These are phyloP conservation scores for Nakaseomyces bracarensis DNA, from an alignment of 1,139 yeast species.

Conservation along the genomic window DNA sequence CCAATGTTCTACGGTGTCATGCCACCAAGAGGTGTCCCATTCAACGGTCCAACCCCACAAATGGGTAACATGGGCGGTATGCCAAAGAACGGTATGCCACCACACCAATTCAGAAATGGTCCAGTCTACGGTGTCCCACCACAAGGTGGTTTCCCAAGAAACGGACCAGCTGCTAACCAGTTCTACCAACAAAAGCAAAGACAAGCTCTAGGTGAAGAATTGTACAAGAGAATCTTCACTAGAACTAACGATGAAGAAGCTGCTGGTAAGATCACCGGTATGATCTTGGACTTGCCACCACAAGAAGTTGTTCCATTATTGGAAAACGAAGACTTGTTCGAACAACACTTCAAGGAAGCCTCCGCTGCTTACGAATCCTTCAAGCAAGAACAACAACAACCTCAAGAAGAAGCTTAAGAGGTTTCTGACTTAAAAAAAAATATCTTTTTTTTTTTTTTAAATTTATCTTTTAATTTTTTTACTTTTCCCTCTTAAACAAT, in stretches of 20 bases:
- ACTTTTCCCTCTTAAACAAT: neutral
- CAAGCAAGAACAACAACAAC: slow-evolving; percentile 39
- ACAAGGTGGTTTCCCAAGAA: slow-evolving; percentile 40
- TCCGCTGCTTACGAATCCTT: slow-evolving; percentile 85
- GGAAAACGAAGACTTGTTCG: slow-evolving; percentile 84
- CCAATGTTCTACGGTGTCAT: slow-evolving; percentile 82
- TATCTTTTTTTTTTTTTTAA: neutral
- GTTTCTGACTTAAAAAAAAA: no score
- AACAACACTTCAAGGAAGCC: slow-evolving; percentile 91
- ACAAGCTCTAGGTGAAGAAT: slow-evolving; percentile 95
- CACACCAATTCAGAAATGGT: slow-evolving; percentile 51
- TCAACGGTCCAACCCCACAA: slow-evolving; percentile 85
- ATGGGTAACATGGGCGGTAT: slow-evolving; percentile 38
- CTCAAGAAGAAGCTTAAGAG: slow-evolving; percentile 14
- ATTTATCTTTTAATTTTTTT: neutral
- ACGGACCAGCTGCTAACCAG: slow-evolving; percentile 36
- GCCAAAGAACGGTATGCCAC: slow-evolving; percentile 34
- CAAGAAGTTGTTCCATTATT: slow-evolving; percentile 82
- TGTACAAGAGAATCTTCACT: slow-evolving; percentile 88
- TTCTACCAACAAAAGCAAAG: slow-evolving; percentile 65
- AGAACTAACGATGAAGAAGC: slow-evolving; percentile 92
- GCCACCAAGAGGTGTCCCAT: slow-evolving; percentile 83
- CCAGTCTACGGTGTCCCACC: slow-evolving; percentile 86
- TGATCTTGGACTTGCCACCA: slow-evolving; percentile 94
- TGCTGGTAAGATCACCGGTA: slow-evolving; percentile 98